Evolutionary conservation across 306 rosid species (phyloP).

Genomic region (Fragaria nilgerrensis): DNA sequence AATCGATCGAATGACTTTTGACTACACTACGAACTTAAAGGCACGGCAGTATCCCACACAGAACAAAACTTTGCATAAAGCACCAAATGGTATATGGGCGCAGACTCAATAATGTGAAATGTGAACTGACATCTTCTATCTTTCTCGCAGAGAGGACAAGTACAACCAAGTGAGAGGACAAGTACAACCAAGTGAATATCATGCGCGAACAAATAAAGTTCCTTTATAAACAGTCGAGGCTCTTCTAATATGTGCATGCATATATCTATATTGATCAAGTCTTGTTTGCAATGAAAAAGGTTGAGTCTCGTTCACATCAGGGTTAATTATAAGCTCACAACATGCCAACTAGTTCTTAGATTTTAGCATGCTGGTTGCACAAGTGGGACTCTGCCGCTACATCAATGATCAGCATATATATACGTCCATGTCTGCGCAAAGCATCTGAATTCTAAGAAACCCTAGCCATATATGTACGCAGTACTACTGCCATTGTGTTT

Average conservation of each 20-base stretch:
- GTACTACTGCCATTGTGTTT: not conserved
- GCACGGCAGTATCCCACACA: not conserved
- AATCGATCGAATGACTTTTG: not conserved
- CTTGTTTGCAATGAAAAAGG: not conserved
- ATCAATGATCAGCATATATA: not conserved
- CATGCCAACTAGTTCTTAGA: not conserved
- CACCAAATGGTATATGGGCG: not conserved
- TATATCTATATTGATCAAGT: not conserved
- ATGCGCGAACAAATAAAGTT: constrained; percentile 8
- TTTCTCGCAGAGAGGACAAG: constrained; percentile 8
- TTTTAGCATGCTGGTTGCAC: not conserved
- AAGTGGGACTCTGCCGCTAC: not conserved
- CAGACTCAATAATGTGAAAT: constrained; percentile 41
- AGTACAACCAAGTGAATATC: not conserved
- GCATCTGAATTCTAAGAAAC: not conserved
- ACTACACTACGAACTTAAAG: not conserved
- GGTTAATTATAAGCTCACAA: not conserved
- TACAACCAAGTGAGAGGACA: too few species aligned
- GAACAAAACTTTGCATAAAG: constrained; percentile 11
- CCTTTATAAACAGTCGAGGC: not conserved
- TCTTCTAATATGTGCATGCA: not conserved
- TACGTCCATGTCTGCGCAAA: not conserved
- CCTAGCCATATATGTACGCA: not conserved
- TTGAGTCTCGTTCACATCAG: not conserved
- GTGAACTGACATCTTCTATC: constrained; percentile 27